Evolutionary conservation across 192 early-diverging fungal genomes (phyloP), one percentile per base, ranked within the genome.

Genomic region (Backusella circina): DNA sequence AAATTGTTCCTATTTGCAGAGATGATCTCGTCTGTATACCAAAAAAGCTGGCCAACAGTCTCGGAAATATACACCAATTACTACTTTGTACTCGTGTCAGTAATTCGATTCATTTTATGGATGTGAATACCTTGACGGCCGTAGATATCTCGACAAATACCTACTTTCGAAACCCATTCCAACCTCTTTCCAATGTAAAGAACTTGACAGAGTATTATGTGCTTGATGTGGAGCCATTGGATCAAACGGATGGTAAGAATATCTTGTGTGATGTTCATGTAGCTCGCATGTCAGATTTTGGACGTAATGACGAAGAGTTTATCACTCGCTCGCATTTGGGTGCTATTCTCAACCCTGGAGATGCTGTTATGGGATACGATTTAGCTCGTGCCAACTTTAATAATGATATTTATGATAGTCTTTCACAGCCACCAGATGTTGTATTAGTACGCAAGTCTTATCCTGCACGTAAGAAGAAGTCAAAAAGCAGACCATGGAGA

Each of bases 1-100:
- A 99, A 83, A 84, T 99, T 75, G 93, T 95, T 68, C 98, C 98
- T 33, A 89, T 99, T 50, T 99, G 98, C 86, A 94, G 93, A 84
- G 98, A 99, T 80, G 98, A 99, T 84, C 81, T 99, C 74, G 84
- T 98, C 3, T 93, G 90, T 70, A 84, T 99, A 75, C 91, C 95
- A 23, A 83, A 86, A 32, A 98, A 97, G 82, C 76, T 96, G 35
- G 95, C 97, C 30, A 91, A 94, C 75, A 79, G 87, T n/a, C 82
- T 98, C 64, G 94, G 95, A 51, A 92, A 96, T 75, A 93, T 97
- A 15, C 72, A 84, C 57, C 96, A 92, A 41, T 87, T 99, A 74
- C 89, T 90, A 8, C 75, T 98, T 54, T 94, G 93, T 84, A 87
- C 90, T 66, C 92, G 93, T 75, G 88, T 99, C 76, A 92, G 92